Evolutionary conservation across 2,329 filamentous ascomycete genomes (phyloP).

Genomic region (Huntiella abstrusa): DNA sequence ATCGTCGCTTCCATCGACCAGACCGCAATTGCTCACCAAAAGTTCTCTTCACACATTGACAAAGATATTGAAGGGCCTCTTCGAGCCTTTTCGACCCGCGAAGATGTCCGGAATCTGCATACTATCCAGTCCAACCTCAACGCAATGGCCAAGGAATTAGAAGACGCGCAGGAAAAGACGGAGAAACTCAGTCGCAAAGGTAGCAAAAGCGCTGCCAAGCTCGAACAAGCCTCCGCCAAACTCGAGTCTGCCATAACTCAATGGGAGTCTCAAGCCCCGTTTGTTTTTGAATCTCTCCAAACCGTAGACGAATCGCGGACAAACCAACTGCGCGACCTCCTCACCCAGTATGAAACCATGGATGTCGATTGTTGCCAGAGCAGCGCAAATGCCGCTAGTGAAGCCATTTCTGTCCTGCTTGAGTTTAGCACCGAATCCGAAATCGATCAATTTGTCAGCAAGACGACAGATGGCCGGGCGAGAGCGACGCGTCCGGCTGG

Average conservation of each 20-base stretch:
- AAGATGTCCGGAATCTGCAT: constrained; percentile 64
- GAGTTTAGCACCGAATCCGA: constrained; percentile 77
- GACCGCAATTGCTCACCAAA: constrained; percentile 67
- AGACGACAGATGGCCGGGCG: constrained; percentile 23
- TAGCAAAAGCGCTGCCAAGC: constrained; percentile 55
- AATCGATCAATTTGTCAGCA: constrained; percentile 50
- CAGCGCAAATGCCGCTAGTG: constrained; percentile 53
- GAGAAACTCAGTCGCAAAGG: constrained; percentile 71
- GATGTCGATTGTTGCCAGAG: constrained; percentile 76
- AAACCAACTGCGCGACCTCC: constrained; percentile 73
- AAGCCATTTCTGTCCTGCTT: constrained; percentile 62
- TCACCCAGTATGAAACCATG: constrained; percentile 86
- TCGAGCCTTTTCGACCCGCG: constrained; percentile 52
- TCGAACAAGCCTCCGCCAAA: constrained; percentile 52
- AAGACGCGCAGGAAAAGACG: constrained; percentile 65
- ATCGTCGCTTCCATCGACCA: constrained; percentile 63
- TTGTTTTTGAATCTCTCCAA: constrained; percentile 84
- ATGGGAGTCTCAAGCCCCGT: constrained; percentile 90
- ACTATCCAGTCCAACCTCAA: constrained; percentile 66
- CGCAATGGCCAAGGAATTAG: constrained; percentile 67
- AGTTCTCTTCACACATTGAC: constrained; percentile 65
- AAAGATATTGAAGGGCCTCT: constrained; percentile 73
- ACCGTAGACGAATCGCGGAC: constrained; percentile 74
- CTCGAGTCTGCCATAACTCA: constrained; percentile 64
- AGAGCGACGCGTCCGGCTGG: constrained; percentile 12